These are phyloP conservation scores for Chenopodium formosanum DNA, from an alignment of 148 eudicot species.

Conservation along the genomic window DNA sequence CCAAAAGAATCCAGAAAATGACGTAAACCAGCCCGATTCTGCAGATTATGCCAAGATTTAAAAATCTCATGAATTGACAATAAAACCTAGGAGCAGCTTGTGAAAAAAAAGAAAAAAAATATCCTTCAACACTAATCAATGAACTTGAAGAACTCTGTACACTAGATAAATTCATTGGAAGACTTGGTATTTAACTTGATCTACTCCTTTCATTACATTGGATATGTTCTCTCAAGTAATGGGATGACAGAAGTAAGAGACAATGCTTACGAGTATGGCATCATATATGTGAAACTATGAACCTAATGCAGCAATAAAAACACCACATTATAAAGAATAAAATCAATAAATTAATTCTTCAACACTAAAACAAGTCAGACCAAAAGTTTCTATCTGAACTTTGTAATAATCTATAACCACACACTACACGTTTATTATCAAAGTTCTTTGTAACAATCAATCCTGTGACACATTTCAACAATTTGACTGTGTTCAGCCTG, in stretches of 20 bases:
- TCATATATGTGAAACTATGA: neutral
- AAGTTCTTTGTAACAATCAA: neutral
- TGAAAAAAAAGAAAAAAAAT: neutral
- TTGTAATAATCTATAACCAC: neutral
- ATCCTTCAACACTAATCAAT: neutral
- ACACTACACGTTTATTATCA: neutral
- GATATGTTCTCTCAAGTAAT: neutral
- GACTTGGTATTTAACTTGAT: neutral
- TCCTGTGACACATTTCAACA: neutral
- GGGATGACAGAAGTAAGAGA: neutral
- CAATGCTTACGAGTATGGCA: neutral
- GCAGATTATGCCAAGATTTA: slow-evolving; percentile 33
- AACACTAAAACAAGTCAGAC: neutral
- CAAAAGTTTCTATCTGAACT: neutral
- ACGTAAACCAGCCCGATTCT: slow-evolving; percentile 98
- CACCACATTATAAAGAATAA: neutral
- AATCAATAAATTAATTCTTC: neutral
- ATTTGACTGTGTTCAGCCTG: neutral
- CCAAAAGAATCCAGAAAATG: slow-evolving; percentile 97
- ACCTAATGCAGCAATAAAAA: neutral
- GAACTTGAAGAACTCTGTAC: neutral
- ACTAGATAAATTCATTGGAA: neutral
- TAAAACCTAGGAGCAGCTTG: neutral
- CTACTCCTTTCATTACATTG: neutral
- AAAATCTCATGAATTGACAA: neutral